Evolutionary conservation across 2,329 filamentous ascomycete species (phyloP), one percentile per base, ranked within the genome.

Genomic region (Ophiostoma pallidulum): DNA sequence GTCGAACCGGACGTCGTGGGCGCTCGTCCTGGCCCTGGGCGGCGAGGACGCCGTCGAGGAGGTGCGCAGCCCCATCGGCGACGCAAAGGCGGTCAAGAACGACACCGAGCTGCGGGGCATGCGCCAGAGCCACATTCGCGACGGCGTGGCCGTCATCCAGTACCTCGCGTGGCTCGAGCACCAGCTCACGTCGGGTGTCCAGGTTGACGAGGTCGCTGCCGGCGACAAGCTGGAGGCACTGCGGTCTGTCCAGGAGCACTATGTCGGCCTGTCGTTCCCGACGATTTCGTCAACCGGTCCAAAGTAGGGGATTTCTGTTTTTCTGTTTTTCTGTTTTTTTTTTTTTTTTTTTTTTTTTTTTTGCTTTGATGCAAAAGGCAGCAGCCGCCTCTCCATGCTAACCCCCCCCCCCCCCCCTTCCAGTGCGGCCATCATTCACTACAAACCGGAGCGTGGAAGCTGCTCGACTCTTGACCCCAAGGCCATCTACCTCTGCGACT

Each of bases 131-230:
- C 92, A 98, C 62, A 80, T 97, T 56, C 81, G 92, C 54, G 92
- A 98, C 59, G 92, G 92, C 40, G 89, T 88, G 40, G 91, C 92
- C 2, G 66, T 97, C 52, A 90, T 80, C 48, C 82, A 95, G 62
- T 98, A 89, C 64, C 96, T 98, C 64, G 88, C 92, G 12, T 98
- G 92, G 92, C 75, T 98, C 4, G 92, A 98, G 64, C 78, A 96
- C 58, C 84, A 96, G 60, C 71, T 98, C 20, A 78, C 74, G 55
- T 82, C 91, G 63, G 84, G 84, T 53, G 75, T 75, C 1, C 75
- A 70, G 4, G 66, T 98, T 8, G 89, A 97, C 59, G 92, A 98
- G 63, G 88, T 96, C 3, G 75, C 86, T 55, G 92, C 79, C n/a
- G 89, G 90, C 14, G 87, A 96, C 62, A 94, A 94, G 67, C 74